A percentile compares a stretch with the other conserved stretches of the same genome.
These are phyloP conservation scores for Botrytis porri DNA, from an alignment of 2,329 filamentous ascomycete genomes.

Conservation along the genomic window DNA sequence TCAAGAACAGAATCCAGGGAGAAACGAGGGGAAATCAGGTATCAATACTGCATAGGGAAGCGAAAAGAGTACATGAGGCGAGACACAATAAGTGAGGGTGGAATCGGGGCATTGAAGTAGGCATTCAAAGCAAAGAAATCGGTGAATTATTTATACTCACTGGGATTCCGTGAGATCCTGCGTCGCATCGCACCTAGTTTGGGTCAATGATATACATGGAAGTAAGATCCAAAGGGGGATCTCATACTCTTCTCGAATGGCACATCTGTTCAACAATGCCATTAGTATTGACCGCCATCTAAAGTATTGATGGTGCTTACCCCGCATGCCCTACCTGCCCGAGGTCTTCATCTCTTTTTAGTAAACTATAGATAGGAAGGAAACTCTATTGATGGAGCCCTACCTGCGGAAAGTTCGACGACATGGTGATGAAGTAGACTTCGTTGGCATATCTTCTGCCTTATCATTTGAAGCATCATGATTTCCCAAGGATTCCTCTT, in stretches of 20 bases:
- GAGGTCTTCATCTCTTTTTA: conserved; percentile 11
- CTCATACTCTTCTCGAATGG: conserved; percentile 15
- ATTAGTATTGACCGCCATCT: neutral
- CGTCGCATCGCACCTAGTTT: conserved; percentile 88
- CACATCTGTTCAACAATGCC: neutral
- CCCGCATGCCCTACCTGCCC: conserved; percentile 20
- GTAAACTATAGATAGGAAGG: neutral
- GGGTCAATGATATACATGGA: conserved; percentile 24
- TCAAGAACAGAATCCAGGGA: neutral
- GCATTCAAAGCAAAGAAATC: neutral
- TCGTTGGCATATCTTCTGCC: neutral
- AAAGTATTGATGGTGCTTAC: neutral
- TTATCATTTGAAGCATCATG: neutral
- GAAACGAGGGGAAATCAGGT: neutral
- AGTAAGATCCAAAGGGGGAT: neutral
- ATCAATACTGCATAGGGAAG: neutral
- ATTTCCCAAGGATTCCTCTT: neutral
- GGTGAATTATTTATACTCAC: neutral
- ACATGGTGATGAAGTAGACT: neutral
- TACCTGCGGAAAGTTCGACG: conserved; percentile 14
- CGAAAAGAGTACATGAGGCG: neutral
- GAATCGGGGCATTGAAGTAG: neutral
- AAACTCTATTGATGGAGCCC: neutral
- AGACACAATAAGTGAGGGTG: neutral
- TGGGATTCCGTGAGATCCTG: conserved; percentile 88